Percentiles rank a stretch among this genome's conserved stretches.
phyloP scores from a whole-genome alignment of 345 rosid genomes.

The Microcos paniculata region DNA sequence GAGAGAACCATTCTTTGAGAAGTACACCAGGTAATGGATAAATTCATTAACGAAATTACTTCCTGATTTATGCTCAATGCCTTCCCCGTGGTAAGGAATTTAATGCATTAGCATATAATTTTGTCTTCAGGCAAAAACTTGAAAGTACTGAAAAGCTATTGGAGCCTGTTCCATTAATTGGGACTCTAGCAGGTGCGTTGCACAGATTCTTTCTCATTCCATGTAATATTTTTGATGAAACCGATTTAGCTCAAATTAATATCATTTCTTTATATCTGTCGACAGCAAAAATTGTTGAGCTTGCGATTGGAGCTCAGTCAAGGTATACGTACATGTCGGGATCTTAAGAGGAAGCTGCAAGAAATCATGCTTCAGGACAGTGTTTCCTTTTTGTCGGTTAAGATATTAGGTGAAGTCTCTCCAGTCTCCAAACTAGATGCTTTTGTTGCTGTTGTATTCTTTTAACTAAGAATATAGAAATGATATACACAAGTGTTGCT shows the following conservation, averaged over 20 bases:
- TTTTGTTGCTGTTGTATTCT: constrained; percentile 7
- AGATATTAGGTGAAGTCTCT: not conserved
- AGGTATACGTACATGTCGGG: constrained; percentile 94
- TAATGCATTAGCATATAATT: not conserved
- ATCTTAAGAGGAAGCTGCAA: constrained; percentile 43
- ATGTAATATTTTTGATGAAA: not conserved
- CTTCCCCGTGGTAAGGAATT: not conserved
- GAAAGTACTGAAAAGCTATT: constrained; percentile 57
- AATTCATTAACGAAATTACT: constrained; percentile 2
- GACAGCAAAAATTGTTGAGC: constrained; percentile 87
- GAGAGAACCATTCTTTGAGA: constrained; percentile 96
- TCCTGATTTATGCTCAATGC: not conserved
- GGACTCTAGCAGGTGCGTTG: constrained; percentile 12
- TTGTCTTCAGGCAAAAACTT: constrained; percentile 64
- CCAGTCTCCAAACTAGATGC: constrained; percentile 2
- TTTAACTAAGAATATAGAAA: not conserved
- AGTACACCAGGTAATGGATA: constrained; percentile 62
- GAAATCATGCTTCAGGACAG: constrained; percentile 4
- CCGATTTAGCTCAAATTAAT: not conserved
- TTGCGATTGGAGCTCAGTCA: constrained; percentile 81
- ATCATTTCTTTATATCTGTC: not conserved
- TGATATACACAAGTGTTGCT: not conserved
- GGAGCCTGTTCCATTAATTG: constrained; percentile 36
- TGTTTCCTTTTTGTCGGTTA: not conserved
- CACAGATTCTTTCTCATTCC: not conserved